Percentiles rank a stretch among this genome's conserved stretches.
Conservation (phyloP, 805 yeast genomes). For the Ogataea methanolica region DNA sequence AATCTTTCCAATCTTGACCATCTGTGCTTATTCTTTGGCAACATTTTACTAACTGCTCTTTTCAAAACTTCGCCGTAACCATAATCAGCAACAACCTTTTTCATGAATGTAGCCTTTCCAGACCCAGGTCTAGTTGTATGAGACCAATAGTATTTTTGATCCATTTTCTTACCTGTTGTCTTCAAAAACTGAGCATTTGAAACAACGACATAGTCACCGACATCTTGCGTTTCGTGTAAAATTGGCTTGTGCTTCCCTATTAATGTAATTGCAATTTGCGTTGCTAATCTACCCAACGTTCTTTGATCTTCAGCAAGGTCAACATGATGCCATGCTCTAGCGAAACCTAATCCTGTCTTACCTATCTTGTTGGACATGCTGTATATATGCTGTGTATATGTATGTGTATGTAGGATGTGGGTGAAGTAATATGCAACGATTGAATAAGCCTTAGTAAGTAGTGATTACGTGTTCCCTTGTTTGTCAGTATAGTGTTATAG, state of each 20-base stretch:
- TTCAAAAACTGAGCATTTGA: constrained; percentile 82
- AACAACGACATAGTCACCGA: constrained; percentile 96
- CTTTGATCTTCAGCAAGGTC: constrained; percentile 82
- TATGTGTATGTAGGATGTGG: not conserved
- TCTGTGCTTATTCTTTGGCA: constrained; percentile 87
- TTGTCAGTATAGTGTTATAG: too few species aligned
- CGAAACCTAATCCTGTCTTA: constrained; percentile 42
- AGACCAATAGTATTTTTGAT: constrained; percentile 79
- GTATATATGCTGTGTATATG: not conserved
- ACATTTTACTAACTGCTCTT: constrained; percentile 93
- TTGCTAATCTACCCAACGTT: constrained; percentile 88
- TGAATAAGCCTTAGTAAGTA: too few species aligned
- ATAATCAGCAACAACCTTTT: constrained; percentile 63
- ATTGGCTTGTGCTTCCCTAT: constrained; percentile 98
- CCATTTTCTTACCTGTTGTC: constrained; percentile 80
- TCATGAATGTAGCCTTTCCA: constrained; percentile 78
- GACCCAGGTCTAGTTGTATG: constrained; percentile 91
- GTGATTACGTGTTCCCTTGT: too few species aligned
- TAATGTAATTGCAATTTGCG: constrained; percentile 78
- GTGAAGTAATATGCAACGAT: not conserved
- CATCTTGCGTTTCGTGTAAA: constrained; percentile 70
- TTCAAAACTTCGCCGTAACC: constrained; percentile 85
- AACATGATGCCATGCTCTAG: constrained; percentile 93
- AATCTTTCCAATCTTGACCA: constrained; percentile 75
- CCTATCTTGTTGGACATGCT: constrained; percentile 46